A percentile compares a stretch with the other conserved stretches of the same genome.
Conservation (phyloP, 202 grass and related monocot species). For the Carex arenaria region DNA sequence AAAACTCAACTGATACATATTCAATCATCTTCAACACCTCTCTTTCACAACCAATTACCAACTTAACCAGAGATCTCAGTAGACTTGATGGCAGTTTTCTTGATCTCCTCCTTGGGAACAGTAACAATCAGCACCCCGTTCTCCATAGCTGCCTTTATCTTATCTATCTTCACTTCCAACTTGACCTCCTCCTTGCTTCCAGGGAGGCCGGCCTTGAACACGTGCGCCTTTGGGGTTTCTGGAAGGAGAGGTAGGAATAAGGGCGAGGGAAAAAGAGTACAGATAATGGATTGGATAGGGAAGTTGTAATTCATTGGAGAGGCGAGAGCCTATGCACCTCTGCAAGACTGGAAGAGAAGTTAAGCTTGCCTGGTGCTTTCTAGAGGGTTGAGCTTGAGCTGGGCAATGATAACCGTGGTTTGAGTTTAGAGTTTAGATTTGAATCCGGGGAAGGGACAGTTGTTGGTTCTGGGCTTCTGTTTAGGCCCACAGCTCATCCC, state of each 20-base stretch:
- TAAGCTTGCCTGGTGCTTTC: too few species aligned
- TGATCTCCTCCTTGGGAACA: background rate
- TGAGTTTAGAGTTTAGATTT: too few species aligned
- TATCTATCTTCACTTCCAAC: conserved; percentile 15
- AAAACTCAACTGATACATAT: background rate
- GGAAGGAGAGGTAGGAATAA: background rate
- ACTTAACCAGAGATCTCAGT: conserved; percentile 30
- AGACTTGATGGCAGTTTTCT: conserved; percentile 32
- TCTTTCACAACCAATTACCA: background rate
- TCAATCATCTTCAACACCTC: background rate
- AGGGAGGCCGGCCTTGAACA: too few species aligned
- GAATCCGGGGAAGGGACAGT: background rate
- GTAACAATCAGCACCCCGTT: conserved; percentile 18
- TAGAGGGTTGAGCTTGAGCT: too few species aligned
- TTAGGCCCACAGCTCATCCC: background rate
- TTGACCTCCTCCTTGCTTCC: background rate
- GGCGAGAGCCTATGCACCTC: too few species aligned
- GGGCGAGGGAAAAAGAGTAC: background rate
- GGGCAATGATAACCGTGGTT: too few species aligned
- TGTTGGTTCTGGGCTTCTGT: background rate
- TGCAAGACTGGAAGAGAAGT: too few species aligned
- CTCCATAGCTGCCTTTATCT: conserved; percentile 24
- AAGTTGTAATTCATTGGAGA: too few species aligned
- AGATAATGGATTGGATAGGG: background rate
- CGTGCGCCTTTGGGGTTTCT: too few species aligned